These are phyloP conservation scores for Trametes hirsuta DNA, from an alignment of 1,284 basidiomycete species.

Conservation along the genomic window DNA sequence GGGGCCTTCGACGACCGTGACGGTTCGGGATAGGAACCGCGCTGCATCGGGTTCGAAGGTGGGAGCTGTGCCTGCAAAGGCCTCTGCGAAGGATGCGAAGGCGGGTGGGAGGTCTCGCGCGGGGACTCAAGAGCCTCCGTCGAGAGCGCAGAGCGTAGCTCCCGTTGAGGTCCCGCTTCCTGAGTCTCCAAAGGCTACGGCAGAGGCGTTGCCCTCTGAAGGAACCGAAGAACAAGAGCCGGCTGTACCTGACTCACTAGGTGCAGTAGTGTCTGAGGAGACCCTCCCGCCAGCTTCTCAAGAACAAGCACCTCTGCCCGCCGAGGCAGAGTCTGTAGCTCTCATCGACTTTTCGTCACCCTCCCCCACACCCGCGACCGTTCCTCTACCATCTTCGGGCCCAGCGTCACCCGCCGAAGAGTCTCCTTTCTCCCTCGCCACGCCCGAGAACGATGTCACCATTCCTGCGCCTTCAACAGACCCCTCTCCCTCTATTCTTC, in stretches of 20 bases:
- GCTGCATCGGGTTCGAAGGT: conserved; percentile 6
- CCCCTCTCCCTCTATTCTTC: not conserved
- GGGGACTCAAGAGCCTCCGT: conserved; percentile 13
- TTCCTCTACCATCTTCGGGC: conserved; percentile 16
- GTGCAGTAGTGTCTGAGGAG: not conserved
- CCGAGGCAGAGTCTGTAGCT: not conserved
- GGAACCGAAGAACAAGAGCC: not conserved
- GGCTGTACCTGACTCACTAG: not conserved
- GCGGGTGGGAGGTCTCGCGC: conserved; percentile 9
- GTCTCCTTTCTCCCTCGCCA: not conserved
- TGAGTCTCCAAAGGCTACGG: conserved; percentile 10
- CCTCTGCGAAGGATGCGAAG: not conserved
- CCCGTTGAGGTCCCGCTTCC: conserved; percentile 22
- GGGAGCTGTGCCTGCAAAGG: not conserved
- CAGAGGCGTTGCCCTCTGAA: not conserved
- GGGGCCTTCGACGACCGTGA: conserved; percentile 5
- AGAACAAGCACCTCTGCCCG: not conserved
- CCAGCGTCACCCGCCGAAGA: conserved; percentile 1
- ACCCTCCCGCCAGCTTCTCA: no score
- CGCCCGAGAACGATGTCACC: not conserved
- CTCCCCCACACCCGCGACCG: not conserved
- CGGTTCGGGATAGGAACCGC: conserved; percentile 16
- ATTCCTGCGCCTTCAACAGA: not conserved
- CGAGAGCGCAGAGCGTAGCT: conserved; percentile 8
- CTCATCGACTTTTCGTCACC: not conserved